Evolutionary conservation across 192 early-diverging fungal genomes (phyloP).

Genomic region (Funneliformis mosseae): DNA sequence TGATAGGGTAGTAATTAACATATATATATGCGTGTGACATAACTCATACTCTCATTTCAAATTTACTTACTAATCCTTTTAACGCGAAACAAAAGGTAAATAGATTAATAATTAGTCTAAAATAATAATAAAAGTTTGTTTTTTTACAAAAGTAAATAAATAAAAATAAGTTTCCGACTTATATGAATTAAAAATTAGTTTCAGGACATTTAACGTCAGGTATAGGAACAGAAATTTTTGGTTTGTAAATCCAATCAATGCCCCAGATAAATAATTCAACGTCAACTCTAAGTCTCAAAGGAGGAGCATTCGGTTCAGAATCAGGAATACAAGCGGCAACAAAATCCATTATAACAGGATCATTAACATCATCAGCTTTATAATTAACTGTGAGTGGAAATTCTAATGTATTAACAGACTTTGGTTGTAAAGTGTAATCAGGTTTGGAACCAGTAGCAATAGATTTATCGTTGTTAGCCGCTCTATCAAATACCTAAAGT

Average conservation of each 20-base stretch:
- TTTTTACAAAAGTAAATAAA: no score
- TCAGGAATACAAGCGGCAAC: neutral
- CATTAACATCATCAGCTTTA: neutral
- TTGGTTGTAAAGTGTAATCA: constrained; percentile 20
- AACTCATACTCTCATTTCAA: no score
- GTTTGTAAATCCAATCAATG: constrained; percentile 26
- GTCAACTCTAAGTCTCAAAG: constrained; percentile 22
- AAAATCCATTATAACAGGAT: constrained; percentile 5
- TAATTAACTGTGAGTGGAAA: constrained; percentile 10
- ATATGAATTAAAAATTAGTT: no score
- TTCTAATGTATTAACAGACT: neutral
- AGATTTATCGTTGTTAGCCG: neutral
- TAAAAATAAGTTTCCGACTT: no score
- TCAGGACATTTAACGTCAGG: constrained; percentile 16
- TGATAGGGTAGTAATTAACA: no score
- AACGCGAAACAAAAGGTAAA: no score
- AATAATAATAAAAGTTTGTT: no score
- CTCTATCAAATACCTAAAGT: no score
- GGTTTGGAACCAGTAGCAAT: constrained; percentile 10
- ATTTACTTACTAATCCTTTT: no score
- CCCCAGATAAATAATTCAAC: neutral
- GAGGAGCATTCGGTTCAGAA: neutral
- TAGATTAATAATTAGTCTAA: no score
- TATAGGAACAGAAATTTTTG: neutral
- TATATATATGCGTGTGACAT: no score